Conservation (phyloP, 768 basidiomycete genomes). For the Naganishia randhawae region DNA sequence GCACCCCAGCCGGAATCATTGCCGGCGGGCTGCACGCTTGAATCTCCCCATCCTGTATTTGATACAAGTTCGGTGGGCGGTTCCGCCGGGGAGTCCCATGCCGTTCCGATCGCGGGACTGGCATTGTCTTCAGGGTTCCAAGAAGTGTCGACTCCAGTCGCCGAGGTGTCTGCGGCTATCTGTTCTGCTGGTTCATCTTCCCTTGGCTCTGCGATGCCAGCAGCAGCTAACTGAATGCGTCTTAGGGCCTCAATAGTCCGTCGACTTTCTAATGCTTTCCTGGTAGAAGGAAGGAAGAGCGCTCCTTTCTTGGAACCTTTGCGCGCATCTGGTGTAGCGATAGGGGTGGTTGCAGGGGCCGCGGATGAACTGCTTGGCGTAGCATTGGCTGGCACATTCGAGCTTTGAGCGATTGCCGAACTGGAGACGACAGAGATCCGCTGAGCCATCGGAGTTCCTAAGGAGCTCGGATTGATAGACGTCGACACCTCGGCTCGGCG, state of each 20-base stretch:
- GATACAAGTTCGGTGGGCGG: neutral
- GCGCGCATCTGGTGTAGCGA: neutral
- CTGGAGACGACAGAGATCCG: neutral
- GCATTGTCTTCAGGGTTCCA: neutral
- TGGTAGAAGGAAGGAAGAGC: slow-evolving; percentile 11
- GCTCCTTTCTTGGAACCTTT: neutral
- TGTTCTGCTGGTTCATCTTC: neutral
- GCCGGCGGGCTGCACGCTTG: neutral
- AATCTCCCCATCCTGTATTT: neutral
- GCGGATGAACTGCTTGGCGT: neutral
- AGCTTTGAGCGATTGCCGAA: neutral
- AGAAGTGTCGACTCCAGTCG: neutral
- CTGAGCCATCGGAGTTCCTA: neutral
- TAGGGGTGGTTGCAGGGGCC: neutral
- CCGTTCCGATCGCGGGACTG: neutral
- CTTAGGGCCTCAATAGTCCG: slow-evolving; percentile 10
- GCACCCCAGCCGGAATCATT: neutral
- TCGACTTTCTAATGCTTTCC: slow-evolving; percentile 12
- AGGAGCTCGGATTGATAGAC: neutral
- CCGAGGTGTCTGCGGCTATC: neutral
- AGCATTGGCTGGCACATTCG: neutral
- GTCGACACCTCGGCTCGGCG: neutral
- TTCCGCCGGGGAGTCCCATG: neutral
- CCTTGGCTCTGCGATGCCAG: neutral
- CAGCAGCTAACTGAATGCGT: slow-evolving; percentile 5